A percentile compares a stretch with the other conserved stretches of the same genome.
These are phyloP conservation scores for Colletotrichum agaves DNA, from an alignment of 2,329 filamentous ascomycete genomes.

Conservation along the genomic window DNA sequence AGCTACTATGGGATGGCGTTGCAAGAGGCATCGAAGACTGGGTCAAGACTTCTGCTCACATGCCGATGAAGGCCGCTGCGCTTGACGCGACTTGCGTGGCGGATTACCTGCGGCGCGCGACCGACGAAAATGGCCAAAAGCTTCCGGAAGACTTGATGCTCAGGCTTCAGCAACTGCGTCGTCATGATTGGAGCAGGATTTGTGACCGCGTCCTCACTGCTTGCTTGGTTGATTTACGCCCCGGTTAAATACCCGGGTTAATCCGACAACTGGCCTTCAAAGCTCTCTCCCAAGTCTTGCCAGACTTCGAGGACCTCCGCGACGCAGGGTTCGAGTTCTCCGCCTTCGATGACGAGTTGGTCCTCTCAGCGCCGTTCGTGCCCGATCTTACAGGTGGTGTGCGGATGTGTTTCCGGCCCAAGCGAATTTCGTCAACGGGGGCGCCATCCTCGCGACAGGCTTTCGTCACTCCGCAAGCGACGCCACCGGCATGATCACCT, in stretches of 20 bases:
- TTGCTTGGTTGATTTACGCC: constrained; percentile 14
- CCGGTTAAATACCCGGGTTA: constrained; percentile 13
- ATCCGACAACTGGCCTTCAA: constrained; percentile 41
- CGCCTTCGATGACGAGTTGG: constrained; percentile 42
- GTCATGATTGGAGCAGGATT: constrained; percentile 23
- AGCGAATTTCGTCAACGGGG: constrained; percentile 46
- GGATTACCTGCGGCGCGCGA: constrained; percentile 13
- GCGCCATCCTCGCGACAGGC: constrained; percentile 41
- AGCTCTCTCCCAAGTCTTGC: constrained; percentile 42
- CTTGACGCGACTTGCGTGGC: constrained; percentile 11
- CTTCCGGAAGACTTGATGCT: constrained; percentile 10
- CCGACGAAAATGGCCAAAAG: background rate
- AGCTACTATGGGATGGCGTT: constrained; percentile 14
- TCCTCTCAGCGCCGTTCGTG: constrained; percentile 40
- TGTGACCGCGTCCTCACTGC: constrained; percentile 16
- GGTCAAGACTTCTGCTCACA: background rate
- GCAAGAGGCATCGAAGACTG: constrained; percentile 20
- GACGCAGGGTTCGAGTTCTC: constrained; percentile 43
- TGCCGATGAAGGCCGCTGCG: constrained; percentile 23
- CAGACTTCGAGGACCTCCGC: constrained; percentile 39
- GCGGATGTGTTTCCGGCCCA: constrained; percentile 45
- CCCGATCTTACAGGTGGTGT: constrained; percentile 33
- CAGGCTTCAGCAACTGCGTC: constrained; percentile 18
- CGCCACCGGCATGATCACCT: constrained; percentile 44
- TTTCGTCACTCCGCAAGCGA: constrained; percentile 39